Evolutionary conservation across 2,329 filamentous ascomycete genomes (phyloP).

Genomic region (Xylariaceae sp.): DNA sequence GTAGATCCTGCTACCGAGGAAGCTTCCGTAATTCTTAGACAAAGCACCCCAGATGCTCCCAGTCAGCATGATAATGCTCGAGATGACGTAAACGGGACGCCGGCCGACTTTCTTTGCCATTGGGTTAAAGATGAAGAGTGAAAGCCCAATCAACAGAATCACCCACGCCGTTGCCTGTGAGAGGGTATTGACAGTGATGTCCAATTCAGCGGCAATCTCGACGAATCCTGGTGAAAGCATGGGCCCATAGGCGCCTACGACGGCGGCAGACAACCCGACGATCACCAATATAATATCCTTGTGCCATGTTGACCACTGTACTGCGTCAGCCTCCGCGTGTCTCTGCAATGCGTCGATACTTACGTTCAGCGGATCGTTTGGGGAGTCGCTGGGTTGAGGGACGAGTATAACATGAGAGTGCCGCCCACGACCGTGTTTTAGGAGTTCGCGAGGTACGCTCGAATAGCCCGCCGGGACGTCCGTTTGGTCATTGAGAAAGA

Average conservation of each 20-base stretch:
- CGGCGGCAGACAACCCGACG: slow-evolving; percentile 32
- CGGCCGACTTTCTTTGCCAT: slow-evolving; percentile 47
- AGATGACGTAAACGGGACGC: slow-evolving; percentile 44
- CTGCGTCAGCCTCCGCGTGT: slow-evolving; percentile 23
- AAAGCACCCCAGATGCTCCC: slow-evolving; percentile 44
- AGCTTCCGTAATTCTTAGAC: slow-evolving; percentile 38
- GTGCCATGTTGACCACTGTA: slow-evolving; percentile 37
- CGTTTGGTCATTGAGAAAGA: slow-evolving; percentile 40
- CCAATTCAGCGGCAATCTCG: slow-evolving; percentile 37
- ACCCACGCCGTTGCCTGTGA: slow-evolving; percentile 44
- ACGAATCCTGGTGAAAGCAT: slow-evolving; percentile 33
- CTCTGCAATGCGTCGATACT: slow-evolving; percentile 10
- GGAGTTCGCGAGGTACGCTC: slow-evolving; percentile 35
- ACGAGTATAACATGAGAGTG: slow-evolving; percentile 32
- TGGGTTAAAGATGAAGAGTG: slow-evolving; percentile 47
- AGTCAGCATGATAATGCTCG: slow-evolving; percentile 42
- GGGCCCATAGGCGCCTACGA: slow-evolving; percentile 30
- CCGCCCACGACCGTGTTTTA: slow-evolving; percentile 33
- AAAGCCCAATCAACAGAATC: slow-evolving; percentile 42
- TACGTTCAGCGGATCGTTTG: slow-evolving; percentile 45
- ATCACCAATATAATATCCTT: slow-evolving; percentile 36
- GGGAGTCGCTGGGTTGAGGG: slow-evolving; percentile 43
- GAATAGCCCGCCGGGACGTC: slow-evolving; percentile 43
- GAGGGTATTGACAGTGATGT: slow-evolving; percentile 38
- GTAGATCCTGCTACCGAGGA: slow-evolving; percentile 42